phyloP scores from a whole-genome alignment of 495 filamentous ascomycete species.

The Chaetomium tenue region DNA sequence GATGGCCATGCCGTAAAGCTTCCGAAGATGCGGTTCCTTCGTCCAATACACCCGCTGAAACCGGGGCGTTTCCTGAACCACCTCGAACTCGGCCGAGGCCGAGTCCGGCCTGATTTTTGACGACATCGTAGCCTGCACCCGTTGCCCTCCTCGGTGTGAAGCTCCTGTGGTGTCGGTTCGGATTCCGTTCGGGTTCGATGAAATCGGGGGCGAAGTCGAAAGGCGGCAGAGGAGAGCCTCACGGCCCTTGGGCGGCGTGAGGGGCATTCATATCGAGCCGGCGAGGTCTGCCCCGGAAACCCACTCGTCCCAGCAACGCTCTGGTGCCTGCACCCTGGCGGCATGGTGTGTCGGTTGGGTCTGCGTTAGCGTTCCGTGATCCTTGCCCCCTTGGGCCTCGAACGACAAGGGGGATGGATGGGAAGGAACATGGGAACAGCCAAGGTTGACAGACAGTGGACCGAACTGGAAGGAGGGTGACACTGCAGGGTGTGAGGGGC shows the following conservation, averaged over 20 bases:
- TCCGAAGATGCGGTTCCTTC: conserved; percentile 57
- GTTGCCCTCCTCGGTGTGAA: conserved; percentile 8
- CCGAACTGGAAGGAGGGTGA: conserved; percentile 16
- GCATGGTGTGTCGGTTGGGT: not conserved
- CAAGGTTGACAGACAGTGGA: conserved; percentile 4
- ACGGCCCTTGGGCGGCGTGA: not conserved
- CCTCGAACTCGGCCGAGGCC: conserved; percentile 35
- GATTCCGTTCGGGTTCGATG: not conserved
- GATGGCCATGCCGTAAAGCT: conserved; percentile 55
- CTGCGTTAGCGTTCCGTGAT: not conserved
- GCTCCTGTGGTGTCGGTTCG: not conserved
- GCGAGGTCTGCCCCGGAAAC: not conserved
- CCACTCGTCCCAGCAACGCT: conserved; percentile 4
- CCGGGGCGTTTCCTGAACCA: conserved; percentile 48
- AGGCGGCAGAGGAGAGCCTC: conserved; percentile 13
- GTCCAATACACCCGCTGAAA: conserved; percentile 62
- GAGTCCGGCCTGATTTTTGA: conserved; percentile 20
- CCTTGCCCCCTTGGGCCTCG: conserved; percentile 11
- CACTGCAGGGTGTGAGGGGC: conserved; percentile 4
- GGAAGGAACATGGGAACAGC: conserved; percentile 4
- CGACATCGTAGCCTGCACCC: conserved; percentile 8
- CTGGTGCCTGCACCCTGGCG: conserved; percentile 2
- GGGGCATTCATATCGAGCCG: conserved; percentile 9
- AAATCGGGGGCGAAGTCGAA: not conserved
- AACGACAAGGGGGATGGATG: not conserved